Evolutionary conservation across 2,329 filamentous ascomycete species (phyloP).

Genomic region (Sporothrix brasiliensis): DNA sequence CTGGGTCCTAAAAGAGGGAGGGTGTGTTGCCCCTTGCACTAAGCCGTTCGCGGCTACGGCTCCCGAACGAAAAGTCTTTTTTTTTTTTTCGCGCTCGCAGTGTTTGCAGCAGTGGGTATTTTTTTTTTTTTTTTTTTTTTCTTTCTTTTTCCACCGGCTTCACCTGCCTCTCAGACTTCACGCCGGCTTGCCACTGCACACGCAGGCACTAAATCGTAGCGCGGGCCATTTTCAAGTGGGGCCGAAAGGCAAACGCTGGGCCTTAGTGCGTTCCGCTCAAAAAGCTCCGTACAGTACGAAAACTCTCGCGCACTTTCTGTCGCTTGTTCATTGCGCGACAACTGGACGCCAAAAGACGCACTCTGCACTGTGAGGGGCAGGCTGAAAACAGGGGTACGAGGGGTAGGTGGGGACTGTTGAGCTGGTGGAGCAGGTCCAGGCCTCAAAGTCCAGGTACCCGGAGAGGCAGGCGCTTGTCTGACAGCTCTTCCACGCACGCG

Average conservation of each 20-base stretch:
- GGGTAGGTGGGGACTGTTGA: not conserved
- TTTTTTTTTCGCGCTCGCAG: not conserved
- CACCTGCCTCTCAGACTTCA: constrained; percentile 9
- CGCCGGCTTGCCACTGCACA: not conserved
- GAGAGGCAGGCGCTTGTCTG: not conserved
- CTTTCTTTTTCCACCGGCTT: constrained; percentile 3
- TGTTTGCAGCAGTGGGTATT: not conserved
- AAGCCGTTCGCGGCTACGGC: constrained; percentile 24
- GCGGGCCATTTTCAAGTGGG: not conserved
- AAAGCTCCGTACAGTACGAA: constrained; percentile 12
- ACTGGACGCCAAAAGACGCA: not conserved
- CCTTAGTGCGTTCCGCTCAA: not conserved
- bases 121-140: not conserved
- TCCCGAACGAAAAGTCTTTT: constrained; percentile 14
- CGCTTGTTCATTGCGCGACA: not conserved
- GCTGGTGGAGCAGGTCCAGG: not conserved
- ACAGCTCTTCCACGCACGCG: constrained; percentile 9
- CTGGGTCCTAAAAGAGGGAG: not conserved
- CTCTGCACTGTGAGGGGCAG: constrained; percentile 19
- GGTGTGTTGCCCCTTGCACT: constrained; percentile 33
- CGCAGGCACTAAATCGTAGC: not conserved
- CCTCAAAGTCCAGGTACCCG: constrained; percentile 19
- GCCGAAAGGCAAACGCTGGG: constrained; percentile 16
- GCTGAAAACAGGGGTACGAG: not conserved
- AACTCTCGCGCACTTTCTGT: not conserved